A percentile compares a stretch with the other conserved stretches of the same genome.
phyloP scores from a whole-genome alignment of 1,284 basidiomycete genomes.

The Moniliophthora roreri region DNA sequence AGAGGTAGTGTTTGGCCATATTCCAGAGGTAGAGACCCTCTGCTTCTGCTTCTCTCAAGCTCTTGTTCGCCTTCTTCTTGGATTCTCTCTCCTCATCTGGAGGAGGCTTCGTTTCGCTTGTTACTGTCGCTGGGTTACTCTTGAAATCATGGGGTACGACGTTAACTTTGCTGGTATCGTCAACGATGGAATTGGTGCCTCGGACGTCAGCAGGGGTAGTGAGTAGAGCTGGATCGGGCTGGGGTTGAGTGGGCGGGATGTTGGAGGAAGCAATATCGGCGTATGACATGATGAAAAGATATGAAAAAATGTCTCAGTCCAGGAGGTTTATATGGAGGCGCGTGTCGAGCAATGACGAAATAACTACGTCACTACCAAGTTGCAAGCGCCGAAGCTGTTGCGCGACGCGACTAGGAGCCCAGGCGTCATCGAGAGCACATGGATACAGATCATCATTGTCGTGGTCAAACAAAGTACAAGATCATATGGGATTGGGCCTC shows the following conservation, averaged over 20 bases:
- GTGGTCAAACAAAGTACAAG: too few relatives aligned
- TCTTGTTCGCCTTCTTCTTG: conserved; percentile 27
- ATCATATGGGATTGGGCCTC: too few relatives aligned
- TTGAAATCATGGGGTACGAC: conserved; percentile 52
- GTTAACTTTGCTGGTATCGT: conserved; percentile 55
- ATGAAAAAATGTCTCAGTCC: background rate
- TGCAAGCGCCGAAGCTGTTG: too few relatives aligned
- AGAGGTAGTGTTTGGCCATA: conserved; percentile 56
- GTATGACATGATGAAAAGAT: conserved; percentile 55
- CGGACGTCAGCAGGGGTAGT: conserved; percentile 46
- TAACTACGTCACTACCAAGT: background rate
- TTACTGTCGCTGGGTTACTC: conserved; percentile 42
- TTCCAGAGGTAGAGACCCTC: conserved; percentile 57
- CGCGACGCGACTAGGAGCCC: too few relatives aligned
- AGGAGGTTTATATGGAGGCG: background rate
- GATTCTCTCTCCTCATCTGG: conserved; percentile 15
- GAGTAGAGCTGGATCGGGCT: conserved; percentile 60
- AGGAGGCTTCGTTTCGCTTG: conserved; percentile 26
- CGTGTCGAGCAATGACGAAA: conserved; percentile 1
- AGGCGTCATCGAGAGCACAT: too few relatives aligned
- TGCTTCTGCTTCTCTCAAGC: conserved; percentile 49
- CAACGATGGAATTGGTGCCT: conserved; percentile 39
- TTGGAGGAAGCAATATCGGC: conserved; percentile 62
- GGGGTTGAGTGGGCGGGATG: conserved; percentile 54
- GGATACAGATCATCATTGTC: too few relatives aligned